Conservation (phyloP, 768 basidiomycete genomes). For the Mycena alexandri region DNA sequence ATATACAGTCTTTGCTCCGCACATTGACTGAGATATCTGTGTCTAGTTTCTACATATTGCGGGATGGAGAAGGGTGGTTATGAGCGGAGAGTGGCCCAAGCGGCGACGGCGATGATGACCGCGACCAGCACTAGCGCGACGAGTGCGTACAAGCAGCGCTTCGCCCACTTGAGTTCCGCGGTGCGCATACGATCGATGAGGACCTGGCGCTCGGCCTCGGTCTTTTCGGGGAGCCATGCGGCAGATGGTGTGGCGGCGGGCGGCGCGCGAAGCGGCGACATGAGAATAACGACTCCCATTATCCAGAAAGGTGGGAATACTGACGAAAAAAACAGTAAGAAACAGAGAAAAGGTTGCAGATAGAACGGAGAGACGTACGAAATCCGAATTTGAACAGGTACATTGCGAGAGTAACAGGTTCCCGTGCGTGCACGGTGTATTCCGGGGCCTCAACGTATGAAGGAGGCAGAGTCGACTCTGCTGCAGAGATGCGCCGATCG, state of each 20-base stretch:
- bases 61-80: not conserved
- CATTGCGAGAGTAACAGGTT: conserved; percentile 68
- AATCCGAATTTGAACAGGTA: conserved; percentile 76
- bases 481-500: conserved; percentile 49
- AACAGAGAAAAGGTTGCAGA: not conserved
- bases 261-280: conserved; percentile 64
- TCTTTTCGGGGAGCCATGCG: conserved; percentile 70
- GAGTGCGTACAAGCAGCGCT: conserved; percentile 67
- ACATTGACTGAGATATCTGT: too few species aligned
- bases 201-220: conserved; percentile 60
- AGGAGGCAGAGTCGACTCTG: conserved; percentile 47
- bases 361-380: conserved; percentile 53
- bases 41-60: too few species aligned
- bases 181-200: conserved; percentile 62
- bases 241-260: conserved; percentile 44
- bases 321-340: conserved; percentile 40
- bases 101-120: conserved; percentile 46
- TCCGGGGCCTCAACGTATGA: conserved; percentile 59
- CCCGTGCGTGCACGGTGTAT: conserved; percentile 51
- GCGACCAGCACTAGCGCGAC: conserved; percentile 57
- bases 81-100: conserved; percentile 45
- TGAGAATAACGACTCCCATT: conserved; percentile 68
- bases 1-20: too few species aligned
- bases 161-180: conserved; percentile 69
- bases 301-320: conserved; percentile 76